phyloP scores from a whole-genome alignment of 2,329 filamentous ascomycete genomes.

The Sclerotinia subarctica region DNA sequence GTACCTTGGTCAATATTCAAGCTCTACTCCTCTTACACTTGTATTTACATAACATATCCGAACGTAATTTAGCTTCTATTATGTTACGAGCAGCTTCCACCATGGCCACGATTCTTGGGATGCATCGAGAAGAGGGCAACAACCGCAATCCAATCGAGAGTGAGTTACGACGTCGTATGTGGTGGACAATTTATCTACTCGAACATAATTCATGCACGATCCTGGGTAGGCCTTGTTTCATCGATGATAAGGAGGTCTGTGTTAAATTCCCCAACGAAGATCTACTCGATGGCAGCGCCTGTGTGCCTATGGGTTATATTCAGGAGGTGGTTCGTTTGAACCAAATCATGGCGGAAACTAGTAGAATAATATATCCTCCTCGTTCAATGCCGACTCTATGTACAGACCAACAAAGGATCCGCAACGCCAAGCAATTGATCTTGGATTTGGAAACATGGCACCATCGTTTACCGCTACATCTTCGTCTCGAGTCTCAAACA shows the following conservation, averaged over 20 bases:
- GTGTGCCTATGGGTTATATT: constrained; percentile 31
- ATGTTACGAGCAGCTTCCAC: constrained; percentile 43
- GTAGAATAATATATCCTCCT: constrained; percentile 34
- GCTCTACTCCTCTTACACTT: constrained; percentile 44
- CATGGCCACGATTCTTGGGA: constrained; percentile 45
- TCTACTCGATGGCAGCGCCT: constrained; percentile 32
- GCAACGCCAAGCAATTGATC: constrained; percentile 30
- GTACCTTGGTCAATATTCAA: constrained; percentile 44
- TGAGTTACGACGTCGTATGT: constrained; percentile 35
- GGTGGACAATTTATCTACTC: constrained; percentile 37
- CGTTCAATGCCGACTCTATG: constrained; percentile 26
- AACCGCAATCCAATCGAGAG: constrained; percentile 39
- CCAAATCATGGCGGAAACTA: constrained; percentile 32
- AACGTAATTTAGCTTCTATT: constrained; percentile 43
- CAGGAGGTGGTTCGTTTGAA: constrained; percentile 32
- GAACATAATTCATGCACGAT: constrained; percentile 37
- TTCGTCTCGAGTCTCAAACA: constrained; percentile 30
- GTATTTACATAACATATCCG: constrained; percentile 44
- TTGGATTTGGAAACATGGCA: constrained; percentile 34
- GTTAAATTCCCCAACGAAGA: constrained; percentile 34
- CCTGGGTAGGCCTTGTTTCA: constrained; percentile 34
- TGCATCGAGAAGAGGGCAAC: constrained; percentile 44
- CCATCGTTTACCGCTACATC: constrained; percentile 29
- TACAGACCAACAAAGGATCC: constrained; percentile 28
- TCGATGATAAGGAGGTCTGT: constrained; percentile 36